Conservation (phyloP, 2,329 filamentous ascomycete genomes). For the Colletotrichum acutatum region DNA sequence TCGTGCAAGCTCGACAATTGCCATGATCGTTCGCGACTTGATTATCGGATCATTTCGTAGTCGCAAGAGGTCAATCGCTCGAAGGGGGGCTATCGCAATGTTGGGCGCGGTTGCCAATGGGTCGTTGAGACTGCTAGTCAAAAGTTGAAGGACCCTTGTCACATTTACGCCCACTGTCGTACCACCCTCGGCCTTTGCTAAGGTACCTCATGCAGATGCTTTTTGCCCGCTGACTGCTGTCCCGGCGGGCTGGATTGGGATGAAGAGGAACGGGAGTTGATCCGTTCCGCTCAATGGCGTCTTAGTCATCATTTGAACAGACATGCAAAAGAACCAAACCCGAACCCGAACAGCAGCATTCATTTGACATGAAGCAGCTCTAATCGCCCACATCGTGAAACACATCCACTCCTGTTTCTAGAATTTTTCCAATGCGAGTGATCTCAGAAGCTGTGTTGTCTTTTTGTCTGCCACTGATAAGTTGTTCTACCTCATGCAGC, state of each 20-base stretch:
- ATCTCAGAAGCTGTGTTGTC: too few relatives aligned
- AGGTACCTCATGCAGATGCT: background rate
- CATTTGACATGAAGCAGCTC: too few relatives aligned
- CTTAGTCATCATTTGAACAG: background rate
- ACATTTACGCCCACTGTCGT: conserved; percentile 20
- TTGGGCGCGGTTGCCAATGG: background rate
- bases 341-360: background rate
- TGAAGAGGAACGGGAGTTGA: background rate
- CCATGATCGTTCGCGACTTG: conserved; percentile 28
- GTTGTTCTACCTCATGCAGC: too few relatives aligned
- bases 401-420: too few relatives aligned
- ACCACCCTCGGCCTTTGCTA: conserved; percentile 8
- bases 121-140: background rate
- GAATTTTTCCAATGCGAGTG: too few relatives aligned
- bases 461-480: too few relatives aligned
- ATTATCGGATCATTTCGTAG: conserved; percentile 23
- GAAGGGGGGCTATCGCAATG: background rate
- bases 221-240: background rate
- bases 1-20: conserved; percentile 40
- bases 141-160: conserved; percentile 12
- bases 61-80: background rate
- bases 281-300: background rate
- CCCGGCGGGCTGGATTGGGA: background rate
- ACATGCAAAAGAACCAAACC: background rate
- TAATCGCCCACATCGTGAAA: too few relatives aligned